phyloP scores from a whole-genome alignment of 208 protist genomes.

The Sergeia podlipaevii region DNA sequence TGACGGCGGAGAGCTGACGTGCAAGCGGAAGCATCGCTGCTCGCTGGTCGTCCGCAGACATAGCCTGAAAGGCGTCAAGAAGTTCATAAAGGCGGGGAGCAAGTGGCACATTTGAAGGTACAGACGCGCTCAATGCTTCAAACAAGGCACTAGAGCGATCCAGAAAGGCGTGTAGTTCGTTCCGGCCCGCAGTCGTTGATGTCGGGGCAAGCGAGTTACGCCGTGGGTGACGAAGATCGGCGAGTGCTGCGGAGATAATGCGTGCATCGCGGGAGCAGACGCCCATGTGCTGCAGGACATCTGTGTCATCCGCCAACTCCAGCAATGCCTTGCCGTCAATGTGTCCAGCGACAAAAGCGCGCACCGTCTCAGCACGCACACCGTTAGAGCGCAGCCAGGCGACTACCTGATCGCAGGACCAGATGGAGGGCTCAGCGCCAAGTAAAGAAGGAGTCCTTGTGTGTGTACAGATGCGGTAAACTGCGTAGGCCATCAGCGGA shows the following conservation, averaged over 20 bases:
- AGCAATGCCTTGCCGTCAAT: conserved; percentile 39
- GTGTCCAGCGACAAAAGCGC: conserved; percentile 19
- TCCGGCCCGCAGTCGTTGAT: conserved; percentile 14
- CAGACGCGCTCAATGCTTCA: conserved; percentile 1
- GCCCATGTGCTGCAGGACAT: conserved; percentile 35
- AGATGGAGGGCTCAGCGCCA: conserved; percentile 6
- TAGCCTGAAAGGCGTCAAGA: conserved; percentile 39
- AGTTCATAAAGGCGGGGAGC: conserved; percentile 33
- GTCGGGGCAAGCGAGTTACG: not conserved
- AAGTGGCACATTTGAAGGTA: not conserved
- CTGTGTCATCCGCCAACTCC: conserved; percentile 22
- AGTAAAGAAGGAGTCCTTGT: not conserved
- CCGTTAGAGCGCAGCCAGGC: conserved; percentile 45
- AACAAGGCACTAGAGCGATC: conserved; percentile 11
- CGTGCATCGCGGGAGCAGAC: conserved; percentile 38
- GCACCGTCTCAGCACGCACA: conserved; percentile 19
- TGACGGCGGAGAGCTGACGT: conserved; percentile 13
- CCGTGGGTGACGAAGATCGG: conserved; percentile 14
- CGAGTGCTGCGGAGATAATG: conserved; percentile 31
- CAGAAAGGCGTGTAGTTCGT: conserved; percentile 15
- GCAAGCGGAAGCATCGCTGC: conserved; percentile 38
- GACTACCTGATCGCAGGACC: conserved; percentile 32
- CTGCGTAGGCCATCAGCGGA: conserved; percentile 10
- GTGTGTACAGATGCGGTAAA: not conserved
- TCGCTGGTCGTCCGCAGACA: conserved; percentile 28